A percentile compares a stretch with the other conserved stretches of the same genome.
Evolutionary conservation across 176 grass and related monocot genomes (phyloP).

Genomic region (Pharus latifolius): DNA sequence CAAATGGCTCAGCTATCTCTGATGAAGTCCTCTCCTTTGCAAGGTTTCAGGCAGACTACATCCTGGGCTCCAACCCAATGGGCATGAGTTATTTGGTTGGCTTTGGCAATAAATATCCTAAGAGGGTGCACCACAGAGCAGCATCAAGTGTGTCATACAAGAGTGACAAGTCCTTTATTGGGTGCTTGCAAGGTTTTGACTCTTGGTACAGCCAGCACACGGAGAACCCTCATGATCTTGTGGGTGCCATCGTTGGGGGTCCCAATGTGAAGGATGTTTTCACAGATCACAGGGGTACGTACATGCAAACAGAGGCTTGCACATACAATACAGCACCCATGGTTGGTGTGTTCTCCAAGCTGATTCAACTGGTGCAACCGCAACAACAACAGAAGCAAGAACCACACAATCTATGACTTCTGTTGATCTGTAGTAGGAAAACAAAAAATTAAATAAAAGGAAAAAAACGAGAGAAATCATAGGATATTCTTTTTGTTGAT

Average conservation of each 20-base stretch:
- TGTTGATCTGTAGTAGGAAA: conserved; percentile 20
- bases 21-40: conserved; percentile 48
- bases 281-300: conserved; percentile 45
- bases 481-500: conserved; percentile 3
- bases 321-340: conserved; percentile 70
- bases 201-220: conserved; percentile 42
- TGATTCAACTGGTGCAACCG: conserved; percentile 33
- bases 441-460: not conserved
- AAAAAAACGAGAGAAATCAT: not conserved
- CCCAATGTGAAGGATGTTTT: conserved; percentile 66
- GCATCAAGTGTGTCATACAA: conserved; percentile 54
- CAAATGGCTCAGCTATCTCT: not conserved
- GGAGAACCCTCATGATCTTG: conserved; percentile 62
- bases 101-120: conserved; percentile 41
- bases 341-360: conserved; percentile 69
- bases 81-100: conserved; percentile 65
- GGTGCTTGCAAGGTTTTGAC: conserved; percentile 82
- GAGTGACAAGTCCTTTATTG: conserved; percentile 58
- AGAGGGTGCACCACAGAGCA: conserved; percentile 69
- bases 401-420: not conserved
- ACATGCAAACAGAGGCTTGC: conserved; percentile 82
- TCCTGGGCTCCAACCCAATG: conserved; percentile 66
- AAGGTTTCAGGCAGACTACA: conserved; percentile 60
- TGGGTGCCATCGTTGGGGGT: conserved; percentile 76
- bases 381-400: not conserved